Evolutionary conservation across 2,329 filamentous ascomycete genomes (phyloP), one percentile per base, ranked within the genome.

Genomic region (Simplicillium sp.): DNA sequence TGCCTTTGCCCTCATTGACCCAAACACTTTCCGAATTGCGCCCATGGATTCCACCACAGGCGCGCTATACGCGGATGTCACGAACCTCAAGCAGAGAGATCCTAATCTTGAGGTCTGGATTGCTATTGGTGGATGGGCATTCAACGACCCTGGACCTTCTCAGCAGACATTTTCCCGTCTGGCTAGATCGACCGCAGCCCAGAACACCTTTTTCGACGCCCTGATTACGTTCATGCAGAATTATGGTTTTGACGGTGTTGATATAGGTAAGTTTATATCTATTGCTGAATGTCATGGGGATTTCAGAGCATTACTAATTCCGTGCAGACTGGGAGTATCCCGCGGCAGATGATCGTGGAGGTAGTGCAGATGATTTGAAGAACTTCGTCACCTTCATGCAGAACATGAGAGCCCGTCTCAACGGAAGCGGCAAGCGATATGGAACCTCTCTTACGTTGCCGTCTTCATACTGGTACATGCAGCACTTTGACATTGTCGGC

Each of bases 111-210:
- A 25, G 20, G 9, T 9, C 9, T 25, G 20, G 20, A 25, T 25
- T 25, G 5, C 20, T 9, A 9, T 25, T 9, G 20, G 20, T 25
- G 20, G 20, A 25, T 25, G 20, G 47, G 50, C 56, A 3, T 63
- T 67, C 44, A 63, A 55, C 39, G 62, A 70, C 35, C 50, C 52
- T 0, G 53, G 52, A n/a, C n/a, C n/a, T n/a, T n/a, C n/a, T n/a
- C n/a, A n/a, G n/a, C n/a, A n/a, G n/a, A n/a, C n/a, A n/a, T n/a
- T n/a, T n/a, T n/a, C n/a, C n/a, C n/a, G n/a, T n/a, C n/a, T n/a
- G n/a, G n/a, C n/a, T n/a, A n/a, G n/a, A n/a, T n/a, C n/a, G n/a
- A n/a, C n/a, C n/a, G n/a, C n/a, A n/a, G n/a, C n/a, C n/a, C n/a
- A n/a, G n/a, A n/a, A n/a, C n/a, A n/a, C n/a, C n/a, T n/a, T n/a